A percentile compares a stretch with the other conserved stretches of the same genome.
These are phyloP conservation scores for Incumbomyces delicatus DNA, from an alignment of 2,329 filamentous ascomycete genomes.

Conservation along the genomic window DNA sequence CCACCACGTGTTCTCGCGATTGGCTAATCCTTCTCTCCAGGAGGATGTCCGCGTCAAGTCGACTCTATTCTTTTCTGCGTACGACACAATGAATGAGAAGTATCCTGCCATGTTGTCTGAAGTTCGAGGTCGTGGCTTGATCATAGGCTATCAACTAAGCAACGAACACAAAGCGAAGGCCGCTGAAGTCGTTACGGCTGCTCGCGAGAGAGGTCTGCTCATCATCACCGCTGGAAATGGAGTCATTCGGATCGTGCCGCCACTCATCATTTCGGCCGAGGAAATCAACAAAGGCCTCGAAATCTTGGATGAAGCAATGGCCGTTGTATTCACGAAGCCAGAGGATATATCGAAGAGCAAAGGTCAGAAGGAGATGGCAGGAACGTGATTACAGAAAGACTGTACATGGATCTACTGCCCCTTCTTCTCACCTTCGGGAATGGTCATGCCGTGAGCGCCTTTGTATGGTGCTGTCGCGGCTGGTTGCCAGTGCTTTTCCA, in stretches of 20 bases:
- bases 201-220: constrained; percentile 75
- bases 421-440: constrained; percentile 31
- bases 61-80: constrained; percentile 48
- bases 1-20: constrained; percentile 70
- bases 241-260: constrained; percentile 84
- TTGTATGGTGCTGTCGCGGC: constrained; percentile 52
- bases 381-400: constrained; percentile 1
- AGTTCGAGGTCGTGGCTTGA: constrained; percentile 71
- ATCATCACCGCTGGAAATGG: constrained; percentile 91
- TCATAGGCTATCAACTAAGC: constrained; percentile 75
- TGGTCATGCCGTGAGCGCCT: constrained; percentile 55
- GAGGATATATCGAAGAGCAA: constrained; percentile 30
- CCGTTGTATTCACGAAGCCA: constrained; percentile 40
- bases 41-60: constrained; percentile 60
- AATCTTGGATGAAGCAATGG: constrained; percentile 62
- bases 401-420: not conserved
- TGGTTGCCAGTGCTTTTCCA: constrained; percentile 47
- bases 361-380: constrained; percentile 37
- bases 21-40: constrained; percentile 63
- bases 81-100: constrained; percentile 46
- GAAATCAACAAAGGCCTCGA: constrained; percentile 70
- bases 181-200: constrained; percentile 63
- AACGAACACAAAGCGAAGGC: constrained; percentile 49
- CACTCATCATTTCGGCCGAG: constrained; percentile 65
- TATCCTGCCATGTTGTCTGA: constrained; percentile 67